A percentile compares a stretch with the other conserved stretches of the same genome.
phyloP scores from a whole-genome alignment of 2,329 filamentous ascomycete species.

The Aspergillus melleus region DNA sequence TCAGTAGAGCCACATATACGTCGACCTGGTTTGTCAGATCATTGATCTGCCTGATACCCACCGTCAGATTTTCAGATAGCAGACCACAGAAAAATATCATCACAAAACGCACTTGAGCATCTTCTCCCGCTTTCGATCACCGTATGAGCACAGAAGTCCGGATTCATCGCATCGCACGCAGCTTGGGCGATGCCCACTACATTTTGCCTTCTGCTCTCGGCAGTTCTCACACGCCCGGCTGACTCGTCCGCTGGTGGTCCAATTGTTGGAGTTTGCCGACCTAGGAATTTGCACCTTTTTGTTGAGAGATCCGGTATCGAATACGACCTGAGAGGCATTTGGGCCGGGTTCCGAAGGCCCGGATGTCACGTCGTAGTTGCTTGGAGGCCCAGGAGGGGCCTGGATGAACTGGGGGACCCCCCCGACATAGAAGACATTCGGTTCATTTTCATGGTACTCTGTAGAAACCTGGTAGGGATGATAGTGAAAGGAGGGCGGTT shows the following conservation, averaged over 20 bases:
- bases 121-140: slow-evolving; percentile 46
- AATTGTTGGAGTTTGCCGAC: slow-evolving; percentile 21
- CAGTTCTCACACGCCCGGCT: slow-evolving; percentile 47
- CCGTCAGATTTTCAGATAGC: slow-evolving; percentile 10
- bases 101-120: slow-evolving; percentile 39
- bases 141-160: slow-evolving; percentile 43
- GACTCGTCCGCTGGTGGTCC: slow-evolving; percentile 32
- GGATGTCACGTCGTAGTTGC: slow-evolving; percentile 16
- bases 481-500: slow-evolving; percentile 17
- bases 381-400: slow-evolving; percentile 14
- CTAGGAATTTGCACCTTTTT: slow-evolving; percentile 35
- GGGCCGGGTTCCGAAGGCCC: slow-evolving; percentile 15
- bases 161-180: slow-evolving; percentile 46
- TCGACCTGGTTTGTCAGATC: slow-evolving; percentile 39
- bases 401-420: slow-evolving; percentile 18
- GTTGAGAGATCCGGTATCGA: slow-evolving; percentile 21
- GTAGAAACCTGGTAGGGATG: slow-evolving; percentile 15
- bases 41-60: slow-evolving; percentile 36
- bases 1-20: slow-evolving; percentile 36
- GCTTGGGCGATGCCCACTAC: slow-evolving; percentile 44
- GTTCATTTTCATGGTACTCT: slow-evolving; percentile 17
- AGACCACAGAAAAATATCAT: neutral
- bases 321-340: slow-evolving; percentile 6
- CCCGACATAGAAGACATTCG: slow-evolving; percentile 15
- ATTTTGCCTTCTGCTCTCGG: slow-evolving; percentile 48